These are phyloP conservation scores for Stephania japonica DNA, from an alignment of 164 flowering plant genomes.

Conservation along the genomic window DNA sequence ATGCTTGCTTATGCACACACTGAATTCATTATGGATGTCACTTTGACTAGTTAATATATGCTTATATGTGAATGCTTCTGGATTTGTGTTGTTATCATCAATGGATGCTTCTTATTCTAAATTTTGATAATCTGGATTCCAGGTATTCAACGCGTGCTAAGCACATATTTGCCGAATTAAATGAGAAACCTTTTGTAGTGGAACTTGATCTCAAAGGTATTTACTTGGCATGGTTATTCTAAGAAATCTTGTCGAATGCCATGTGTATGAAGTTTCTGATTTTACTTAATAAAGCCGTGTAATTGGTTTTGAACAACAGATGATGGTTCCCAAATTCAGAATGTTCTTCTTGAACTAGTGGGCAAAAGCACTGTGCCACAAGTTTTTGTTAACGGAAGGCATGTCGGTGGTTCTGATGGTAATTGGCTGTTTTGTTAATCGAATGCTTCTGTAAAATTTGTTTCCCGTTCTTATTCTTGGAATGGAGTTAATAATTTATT, in stretches of 20 bases:
- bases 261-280: neutral
- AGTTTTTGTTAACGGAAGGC: constrained; percentile 91
- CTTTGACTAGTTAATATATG: too few relatives aligned
- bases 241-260: neutral
- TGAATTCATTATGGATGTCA: too few relatives aligned
- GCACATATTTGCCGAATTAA: constrained; percentile 51
- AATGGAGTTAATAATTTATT: neutral
- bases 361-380: constrained; percentile 90
- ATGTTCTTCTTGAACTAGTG: constrained; percentile 70
- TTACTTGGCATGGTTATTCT: neutral
- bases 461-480: neutral
- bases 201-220: constrained; percentile 95
- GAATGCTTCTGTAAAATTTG: neutral
- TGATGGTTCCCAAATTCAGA: constrained; percentile 76
- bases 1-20: too few relatives aligned
- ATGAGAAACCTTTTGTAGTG: constrained; percentile 71
- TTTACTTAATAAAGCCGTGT: neutral
- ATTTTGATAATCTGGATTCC: constrained; percentile 7
- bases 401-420: constrained; percentile 97
- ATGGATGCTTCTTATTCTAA: neutral
- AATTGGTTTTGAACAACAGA: constrained; percentile 33
- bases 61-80: too few relatives aligned
- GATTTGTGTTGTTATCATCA: neutral
- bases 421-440: constrained; percentile 10
- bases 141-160: constrained; percentile 84